Conservation (phyloP, 2,329 filamentous ascomycete species). For the Fusarium sp. region DNA sequence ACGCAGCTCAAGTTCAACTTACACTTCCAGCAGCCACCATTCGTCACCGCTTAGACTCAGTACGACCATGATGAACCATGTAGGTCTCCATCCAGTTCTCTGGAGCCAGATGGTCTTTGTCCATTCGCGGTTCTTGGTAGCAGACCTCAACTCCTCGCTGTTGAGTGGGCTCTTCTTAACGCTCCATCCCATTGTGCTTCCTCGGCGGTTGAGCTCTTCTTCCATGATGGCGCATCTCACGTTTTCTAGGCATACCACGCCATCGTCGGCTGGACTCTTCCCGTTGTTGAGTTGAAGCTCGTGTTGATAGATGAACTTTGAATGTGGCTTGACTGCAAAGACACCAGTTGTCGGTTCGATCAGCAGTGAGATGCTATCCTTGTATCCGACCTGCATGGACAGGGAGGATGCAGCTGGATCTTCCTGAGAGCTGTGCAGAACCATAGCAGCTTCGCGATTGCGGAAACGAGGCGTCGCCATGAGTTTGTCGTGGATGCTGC, state of each 20-base stretch:
- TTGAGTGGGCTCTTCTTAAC: slow-evolving; percentile 61
- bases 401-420: slow-evolving; percentile 77
- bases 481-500: slow-evolving; percentile 72
- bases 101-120: slow-evolving; percentile 76
- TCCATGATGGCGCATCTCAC: slow-evolving; percentile 72
- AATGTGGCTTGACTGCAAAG: slow-evolving; percentile 76
- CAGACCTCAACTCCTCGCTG: slow-evolving; percentile 67
- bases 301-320: slow-evolving; percentile 64
- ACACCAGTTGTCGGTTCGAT: slow-evolving; percentile 85
- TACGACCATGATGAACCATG: slow-evolving; percentile 79
- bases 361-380: slow-evolving; percentile 69
- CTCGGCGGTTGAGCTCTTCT: slow-evolving; percentile 70
- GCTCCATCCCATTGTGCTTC: slow-evolving; percentile 74
- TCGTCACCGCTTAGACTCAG: slow-evolving; percentile 79
- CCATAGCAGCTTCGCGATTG: slow-evolving; percentile 68
- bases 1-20: slow-evolving; percentile 44
- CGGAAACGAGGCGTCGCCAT: slow-evolving; percentile 70
- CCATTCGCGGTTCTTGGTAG: slow-evolving; percentile 72
- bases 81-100: slow-evolving; percentile 75
- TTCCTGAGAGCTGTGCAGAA: slow-evolving; percentile 66
- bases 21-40: slow-evolving; percentile 82
- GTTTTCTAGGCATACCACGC: slow-evolving; percentile 67
- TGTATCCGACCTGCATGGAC: slow-evolving; percentile 75
- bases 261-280: slow-evolving; percentile 68
- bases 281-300: slow-evolving; percentile 75